Base-by-base conservation (phyloP, 192 early-diverging fungal species). In the Linnemannia schmuckeri region DNA sequence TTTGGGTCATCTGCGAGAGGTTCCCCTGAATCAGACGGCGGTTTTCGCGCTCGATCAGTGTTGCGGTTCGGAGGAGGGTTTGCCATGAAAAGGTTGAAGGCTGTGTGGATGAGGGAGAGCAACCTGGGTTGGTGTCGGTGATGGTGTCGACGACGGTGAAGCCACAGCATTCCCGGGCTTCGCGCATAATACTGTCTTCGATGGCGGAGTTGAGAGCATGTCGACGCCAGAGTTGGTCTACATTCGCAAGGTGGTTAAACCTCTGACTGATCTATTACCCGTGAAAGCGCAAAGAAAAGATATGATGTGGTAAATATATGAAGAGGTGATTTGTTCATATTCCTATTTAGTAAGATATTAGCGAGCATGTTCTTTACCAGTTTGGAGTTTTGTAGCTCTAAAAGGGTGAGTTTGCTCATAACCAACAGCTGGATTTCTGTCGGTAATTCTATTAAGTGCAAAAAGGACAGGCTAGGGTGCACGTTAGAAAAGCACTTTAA, bases 11-110 rank as follows among this genome's bases (percentile, higher is more conserved):
- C 10, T 86, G 83, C 5, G 74, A 8, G 18, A 80, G 63, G 17
- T 37, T 63, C 0, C 75, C 70, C 8, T 80, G 70, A 70, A 86
- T 71, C 6, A 37, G 10, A 2, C 40, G 27, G 27, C 61, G 75
- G 30, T 86, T 86, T 75, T 86, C 79, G n/a, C 83, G 83, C 30
- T 76, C 74, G 38, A 86, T 80, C 2, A 80, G 37, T 2, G 57
- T 86, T 66, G 79, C 83, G 77, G 61, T 63, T 33, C 22, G 47
- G 37, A 41, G 63, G 9, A 42, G 52, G 37, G 54, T 27, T 52
- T 13, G 33, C 33, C 35, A 75, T 30, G 75, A 41, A 5, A 76
- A 52, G 37, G 37, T 27, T 40, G 35, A 42, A 8, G 22, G n/a
- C 3, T 37, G 20, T 12, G 22, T 9, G 17, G 46, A 30, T 2